Percentiles rank a stretch among this genome's conserved stretches.
Conservation (phyloP, 257 asterid species). For the Solanum etuberosum region DNA sequence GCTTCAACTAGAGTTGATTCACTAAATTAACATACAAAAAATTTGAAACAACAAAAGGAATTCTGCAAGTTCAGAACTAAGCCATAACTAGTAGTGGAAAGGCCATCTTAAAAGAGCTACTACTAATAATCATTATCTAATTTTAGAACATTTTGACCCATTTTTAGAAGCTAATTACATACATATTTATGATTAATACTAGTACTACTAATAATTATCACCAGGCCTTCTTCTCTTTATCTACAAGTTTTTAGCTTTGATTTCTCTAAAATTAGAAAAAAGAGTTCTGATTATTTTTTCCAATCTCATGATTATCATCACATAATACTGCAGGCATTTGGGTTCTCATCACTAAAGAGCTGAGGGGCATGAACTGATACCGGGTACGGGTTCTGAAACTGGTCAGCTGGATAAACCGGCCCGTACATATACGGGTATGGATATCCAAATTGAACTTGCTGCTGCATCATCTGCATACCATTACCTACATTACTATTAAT, state of each 20-base stretch:
- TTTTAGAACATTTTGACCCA: not conserved
- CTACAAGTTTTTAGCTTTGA: not conserved
- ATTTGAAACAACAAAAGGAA: not conserved
- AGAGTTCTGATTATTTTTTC: not conserved
- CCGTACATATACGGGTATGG: slow-evolving; percentile 27
- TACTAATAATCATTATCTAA: not conserved
- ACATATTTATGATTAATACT: not conserved
- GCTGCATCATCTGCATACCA: slow-evolving; percentile 7
- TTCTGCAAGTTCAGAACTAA: not conserved
- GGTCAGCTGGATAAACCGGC: slow-evolving; percentile 24
- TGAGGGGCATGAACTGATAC: slow-evolving; percentile 26
- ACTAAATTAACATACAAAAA: not conserved
- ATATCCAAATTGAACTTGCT: slow-evolving; percentile 6
- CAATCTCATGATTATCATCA: slow-evolving; percentile 16
- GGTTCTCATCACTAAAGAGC: slow-evolving; percentile 42
- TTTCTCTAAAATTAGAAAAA: not conserved
- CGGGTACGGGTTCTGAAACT: slow-evolving; percentile 17
- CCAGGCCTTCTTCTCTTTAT: not conserved
- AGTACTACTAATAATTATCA: not conserved
- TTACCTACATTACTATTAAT: slow-evolving; percentile 4
- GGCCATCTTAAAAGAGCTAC: not conserved
- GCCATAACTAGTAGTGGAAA: not conserved
- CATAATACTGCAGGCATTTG: slow-evolving; percentile 39
- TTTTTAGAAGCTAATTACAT: not conserved
- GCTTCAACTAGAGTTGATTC: not conserved